Evolutionary conservation across 164 flowering plant species (phyloP), one percentile per base, ranked within the genome.

Genomic region (Protea cynaroides): DNA sequence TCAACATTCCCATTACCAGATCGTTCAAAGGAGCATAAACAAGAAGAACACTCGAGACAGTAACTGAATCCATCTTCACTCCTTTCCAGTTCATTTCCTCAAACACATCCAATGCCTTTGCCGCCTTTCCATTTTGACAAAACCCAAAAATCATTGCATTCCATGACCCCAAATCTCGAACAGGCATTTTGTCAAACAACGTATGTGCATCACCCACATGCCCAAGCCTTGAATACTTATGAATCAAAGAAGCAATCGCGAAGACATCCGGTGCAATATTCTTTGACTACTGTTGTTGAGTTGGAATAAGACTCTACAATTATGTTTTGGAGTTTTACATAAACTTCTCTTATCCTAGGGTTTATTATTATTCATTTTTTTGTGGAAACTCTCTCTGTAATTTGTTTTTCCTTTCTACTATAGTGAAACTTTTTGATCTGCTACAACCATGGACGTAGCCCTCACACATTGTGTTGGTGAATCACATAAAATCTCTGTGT

Each of bases 191-290:
- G 52, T 78, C 78, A 65, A 88, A 88, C 67, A 86, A 55, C 22
- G 57, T 67, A 34, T 74, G 79, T 0, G 94, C 90, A 60, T 66
- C 67, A 58, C 18, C 67, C 21, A 74, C 62, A 7, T 64, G 54
- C 4, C 84, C 80, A 71, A 80, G 79, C 63, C 84, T 70, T 10
- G 79, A 73, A 64, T 89, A 89, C 85, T 85, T 65, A 62, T 87
- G 85, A 59, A 87, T 69, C 69, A 89, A 73, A 22, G 91, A 84
- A 67, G 93, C 79, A 55, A 84, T 80, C 55, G 87, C 81, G 64
- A 74, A 89, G 17, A 87, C 82, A 74, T 89, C 88, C 80, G 80
- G 74, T n/a, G n/a, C n/a, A n/a, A n/a, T n/a, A n/a, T n/a, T n/a
- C n/a, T n/a, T n/a, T n/a, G n/a, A n/a, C n/a, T n/a, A n/a, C n/a